Conservation (phyloP, 2,329 filamentous ascomycete genomes). For the Daldinia sp. region DNA sequence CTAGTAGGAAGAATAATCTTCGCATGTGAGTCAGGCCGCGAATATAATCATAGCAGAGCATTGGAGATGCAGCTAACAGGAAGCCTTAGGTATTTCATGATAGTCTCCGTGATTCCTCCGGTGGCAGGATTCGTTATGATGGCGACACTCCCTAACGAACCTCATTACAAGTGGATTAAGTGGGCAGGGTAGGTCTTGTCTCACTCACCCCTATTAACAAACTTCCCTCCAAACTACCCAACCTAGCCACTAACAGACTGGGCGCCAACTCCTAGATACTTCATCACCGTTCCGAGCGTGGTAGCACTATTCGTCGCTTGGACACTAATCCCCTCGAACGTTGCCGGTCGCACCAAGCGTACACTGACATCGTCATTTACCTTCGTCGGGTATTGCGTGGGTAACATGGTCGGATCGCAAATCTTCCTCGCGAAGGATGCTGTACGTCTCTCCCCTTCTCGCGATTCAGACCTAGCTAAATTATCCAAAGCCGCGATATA, state of each 20-base stretch:
- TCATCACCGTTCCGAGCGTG: constrained; percentile 49
- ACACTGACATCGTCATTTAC: constrained; percentile 56
- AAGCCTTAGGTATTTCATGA: constrained; percentile 50
- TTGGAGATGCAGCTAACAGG: neutral
- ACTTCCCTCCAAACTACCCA: neutral
- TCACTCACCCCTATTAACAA: neutral
- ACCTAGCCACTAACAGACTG: neutral
- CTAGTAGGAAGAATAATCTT: constrained; percentile 47
- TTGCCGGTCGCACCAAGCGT: constrained; percentile 57
- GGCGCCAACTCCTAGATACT: constrained; percentile 38
- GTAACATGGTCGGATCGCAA: constrained; percentile 57
- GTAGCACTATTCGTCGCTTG: constrained; percentile 48
- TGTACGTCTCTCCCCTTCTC: constrained; percentile 34
- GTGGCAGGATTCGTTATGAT: constrained; percentile 50
- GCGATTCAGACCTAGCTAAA: neutral
- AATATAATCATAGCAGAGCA: neutral
- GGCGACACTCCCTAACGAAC: constrained; percentile 47
- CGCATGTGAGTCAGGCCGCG: constrained; percentile 42
- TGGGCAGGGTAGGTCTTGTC: constrained; percentile 46
- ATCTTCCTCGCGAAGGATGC: constrained; percentile 55
- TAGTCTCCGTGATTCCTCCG: constrained; percentile 47
- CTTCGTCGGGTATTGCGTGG: constrained; percentile 57
- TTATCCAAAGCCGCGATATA: constrained; percentile 50
- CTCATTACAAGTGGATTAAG: constrained; percentile 49
- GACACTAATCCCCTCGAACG: constrained; percentile 54